Evolutionary conservation across 441 rosid genomes (phyloP), one percentile per base, ranked within the genome.

Genomic region (Populus hybrid): DNA sequence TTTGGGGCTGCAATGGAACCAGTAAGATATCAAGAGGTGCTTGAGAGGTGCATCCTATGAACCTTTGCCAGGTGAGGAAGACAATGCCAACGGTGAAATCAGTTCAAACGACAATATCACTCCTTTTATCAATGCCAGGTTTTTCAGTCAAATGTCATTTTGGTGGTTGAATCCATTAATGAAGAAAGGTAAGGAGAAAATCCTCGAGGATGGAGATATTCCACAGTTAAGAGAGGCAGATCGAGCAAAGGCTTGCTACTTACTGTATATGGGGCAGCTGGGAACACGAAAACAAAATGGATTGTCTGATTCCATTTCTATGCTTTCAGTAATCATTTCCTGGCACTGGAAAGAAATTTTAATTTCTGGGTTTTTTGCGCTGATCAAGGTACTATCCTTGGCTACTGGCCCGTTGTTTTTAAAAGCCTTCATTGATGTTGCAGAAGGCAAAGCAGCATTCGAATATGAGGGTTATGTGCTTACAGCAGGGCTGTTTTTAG

Each of bases 101-200:
- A 46, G 66, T 54, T 76, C 71, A 72, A 35, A 68, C 26, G 66
- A 69, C 5, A 77, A 75, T 40, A 72, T 79, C 74, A 87, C 91
- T 67, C 86, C 87, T 18, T 90, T 89, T 77, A 81, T 86, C 9
- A 68, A 75, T 57, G 89, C 91, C 26, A 90, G 91, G 11, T 40
- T 83, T 54, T 76, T 85, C 23, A 84, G 87, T 67, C 78, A 34
- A 59, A 50, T 89, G 78, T 81, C 85, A n/a, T 89, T 90, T 79
- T 86, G 89, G 91, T 89, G 91, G 94, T 67, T 87, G 75, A 87
- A 89, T 86, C 86, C 92, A 26, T 75, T 90, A 23, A 50, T 90
- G 89, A 85, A 80, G 40, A 80, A 85, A 73, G 90, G 91, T 0
- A 85, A 80, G 46, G 72, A 80, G 69, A 85, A 81, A 70, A 71